A percentile compares a stretch with the other conserved stretches of the same genome.
These are phyloP conservation scores for Fimicolochytrium jonesii DNA, from an alignment of 192 early-diverging fungal species.

Conservation along the genomic window DNA sequence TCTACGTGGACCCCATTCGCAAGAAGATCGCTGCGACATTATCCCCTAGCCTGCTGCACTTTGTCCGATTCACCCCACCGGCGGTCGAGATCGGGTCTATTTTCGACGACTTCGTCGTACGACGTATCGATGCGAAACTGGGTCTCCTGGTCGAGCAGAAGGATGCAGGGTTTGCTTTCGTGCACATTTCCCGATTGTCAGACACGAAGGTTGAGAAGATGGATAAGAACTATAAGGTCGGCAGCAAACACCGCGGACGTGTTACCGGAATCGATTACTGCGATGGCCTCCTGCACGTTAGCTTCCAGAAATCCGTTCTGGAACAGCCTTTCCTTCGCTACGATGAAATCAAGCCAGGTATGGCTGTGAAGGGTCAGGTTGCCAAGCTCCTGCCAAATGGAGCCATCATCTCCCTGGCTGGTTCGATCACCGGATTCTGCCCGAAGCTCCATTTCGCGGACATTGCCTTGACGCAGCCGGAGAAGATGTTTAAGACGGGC, in stretches of 20 bases:
- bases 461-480: slow-evolving; percentile 64
- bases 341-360: slow-evolving; percentile 63
- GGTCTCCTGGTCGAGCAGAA: slow-evolving; percentile 65
- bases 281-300: slow-evolving; percentile 68
- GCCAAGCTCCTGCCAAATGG: slow-evolving; percentile 34
- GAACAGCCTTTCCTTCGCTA: slow-evolving; percentile 64
- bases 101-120: slow-evolving; percentile 59
- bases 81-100: slow-evolving; percentile 53
- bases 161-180: slow-evolving; percentile 41
- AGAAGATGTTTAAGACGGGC: slow-evolving; percentile 75
- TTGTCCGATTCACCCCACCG: background rate
- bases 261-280: slow-evolving; percentile 76
- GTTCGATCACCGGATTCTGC: slow-evolving; percentile 63
- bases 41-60: background rate
- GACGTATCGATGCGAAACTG: slow-evolving; percentile 52
- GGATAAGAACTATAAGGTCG: slow-evolving; percentile 54
- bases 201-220: slow-evolving; percentile 60
- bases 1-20: slow-evolving; percentile 54
- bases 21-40: slow-evolving; percentile 42
- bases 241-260: slow-evolving; percentile 68
- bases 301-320: slow-evolving; percentile 66
- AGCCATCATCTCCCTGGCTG: slow-evolving; percentile 32
- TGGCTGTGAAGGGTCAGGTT: slow-evolving; percentile 44
- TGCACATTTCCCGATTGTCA: slow-evolving; percentile 66
- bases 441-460: slow-evolving; percentile 76